Evolutionary conservation across 768 basidiomycete species (phyloP), one percentile per base, ranked within the genome.

Genomic region (Harrya chromipes): DNA sequence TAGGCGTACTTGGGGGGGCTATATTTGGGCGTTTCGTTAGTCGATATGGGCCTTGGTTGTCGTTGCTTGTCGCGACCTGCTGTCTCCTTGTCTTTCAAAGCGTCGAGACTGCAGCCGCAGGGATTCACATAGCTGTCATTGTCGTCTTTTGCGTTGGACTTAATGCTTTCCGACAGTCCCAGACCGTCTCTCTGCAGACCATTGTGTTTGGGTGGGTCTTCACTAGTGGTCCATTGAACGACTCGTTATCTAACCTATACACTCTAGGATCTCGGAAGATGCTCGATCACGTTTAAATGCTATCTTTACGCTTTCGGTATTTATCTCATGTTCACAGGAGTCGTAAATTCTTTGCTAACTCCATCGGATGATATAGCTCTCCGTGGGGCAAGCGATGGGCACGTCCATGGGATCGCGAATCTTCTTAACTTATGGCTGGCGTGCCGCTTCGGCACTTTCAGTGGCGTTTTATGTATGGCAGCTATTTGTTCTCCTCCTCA

Each of bases 361-460:
- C 12, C 11, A 13, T 13, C 4, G 11, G 29, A 13, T 6, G 21
- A 24, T n/a, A 19, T 36, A 64, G 63, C 50, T 64, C 20, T 66
- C 63, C 43, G 52, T 51, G 1, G 75, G 76, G 11, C 74, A 75
- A 54, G 70, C 72, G 10, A 65, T 71, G 20, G 75, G 75, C n/a
- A 70, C 73, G 33, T 71, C 73, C 13, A 70, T 65, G 4, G 67
- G 74, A 16, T 70, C 73, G 2, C 51, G 56, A 16, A 60, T 77
- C 12, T 77, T 75, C 60, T 65, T 73, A 29, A 40, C 54, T 6
- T 53, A 64, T 37, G 75, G 75, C n/a, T 75, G 72, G 71, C 61
- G 58, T 34, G 60, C 67, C 6, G 70, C 65, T 44, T 55, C 62
- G 23, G 54, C 48, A 9, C 52, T 70, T 8, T 69, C 65, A n/a